Evolutionary conservation across 1,284 basidiomycete genomes (phyloP).

Genomic region (Irpex sp.): DNA sequence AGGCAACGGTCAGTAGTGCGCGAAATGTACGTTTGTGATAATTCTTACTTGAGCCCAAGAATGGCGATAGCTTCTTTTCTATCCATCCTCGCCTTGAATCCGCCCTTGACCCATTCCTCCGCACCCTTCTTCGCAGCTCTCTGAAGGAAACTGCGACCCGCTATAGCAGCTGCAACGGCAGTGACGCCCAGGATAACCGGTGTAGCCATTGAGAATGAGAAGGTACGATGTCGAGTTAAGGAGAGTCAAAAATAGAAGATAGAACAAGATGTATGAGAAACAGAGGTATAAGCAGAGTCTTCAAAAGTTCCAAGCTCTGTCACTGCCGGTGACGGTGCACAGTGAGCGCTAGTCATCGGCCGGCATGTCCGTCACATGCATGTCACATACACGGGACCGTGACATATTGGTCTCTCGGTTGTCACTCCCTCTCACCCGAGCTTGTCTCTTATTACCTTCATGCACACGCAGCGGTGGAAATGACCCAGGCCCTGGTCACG

Average conservation of each 20-base stretch:
- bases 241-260: neutral
- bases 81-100: constrained; percentile 96
- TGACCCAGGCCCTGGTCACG: no score
- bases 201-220: constrained; percentile 54
- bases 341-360: no score
- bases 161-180: constrained; percentile 77
- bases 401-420: neutral
- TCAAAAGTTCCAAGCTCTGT: no score
- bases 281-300: neutral
- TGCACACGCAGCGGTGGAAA: neutral
- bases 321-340: no score
- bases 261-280: neutral
- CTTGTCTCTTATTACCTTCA: neutral
- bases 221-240: neutral
- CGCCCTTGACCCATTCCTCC: constrained; percentile 90
- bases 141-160: constrained; percentile 67
- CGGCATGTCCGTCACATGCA: neutral
- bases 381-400: neutral
- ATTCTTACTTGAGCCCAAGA: constrained; percentile 84
- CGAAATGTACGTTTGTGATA: constrained; percentile 3
- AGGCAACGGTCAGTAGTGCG: constrained; percentile 1
- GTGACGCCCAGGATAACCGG: constrained; percentile 76
- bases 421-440: neutral
- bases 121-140: constrained; percentile 61
- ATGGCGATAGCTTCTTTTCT: constrained; percentile 89